phyloP scores from a whole-genome alignment of 306 rosid species.

The Malus sieversii region DNA sequence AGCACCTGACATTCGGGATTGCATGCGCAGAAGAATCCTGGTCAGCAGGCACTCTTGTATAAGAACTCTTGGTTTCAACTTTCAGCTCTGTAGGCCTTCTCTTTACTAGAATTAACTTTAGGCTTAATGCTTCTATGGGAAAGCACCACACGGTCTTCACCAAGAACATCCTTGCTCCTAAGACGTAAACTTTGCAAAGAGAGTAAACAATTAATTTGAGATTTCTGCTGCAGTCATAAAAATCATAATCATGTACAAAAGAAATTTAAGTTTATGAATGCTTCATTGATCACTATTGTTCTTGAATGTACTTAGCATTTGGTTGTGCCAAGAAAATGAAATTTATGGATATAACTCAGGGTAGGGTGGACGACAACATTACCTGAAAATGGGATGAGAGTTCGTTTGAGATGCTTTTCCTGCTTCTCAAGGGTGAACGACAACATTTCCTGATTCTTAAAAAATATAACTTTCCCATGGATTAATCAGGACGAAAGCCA shows the following conservation, averaged over 20 bases:
- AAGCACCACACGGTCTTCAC: too few relatives aligned
- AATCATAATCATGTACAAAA: not conserved
- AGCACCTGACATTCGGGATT: too few relatives aligned
- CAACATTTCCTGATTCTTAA: not conserved
- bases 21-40: not conserved
- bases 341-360: not conserved
- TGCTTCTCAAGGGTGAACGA: not conserved
- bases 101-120: too few relatives aligned
- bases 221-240: not conserved
- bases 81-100: not conserved
- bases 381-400: not conserved
- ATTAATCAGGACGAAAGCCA: constrained; percentile 25
- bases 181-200: too few relatives aligned
- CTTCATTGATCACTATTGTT: too few relatives aligned
- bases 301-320: too few relatives aligned
- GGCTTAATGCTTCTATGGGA: too few relatives aligned
- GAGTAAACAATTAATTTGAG: too few relatives aligned
- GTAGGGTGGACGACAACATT: not conserved
- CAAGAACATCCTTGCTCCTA: too few relatives aligned
- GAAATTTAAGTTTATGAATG: too few relatives aligned
- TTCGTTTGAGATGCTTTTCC: too few relatives aligned
- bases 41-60: not conserved
- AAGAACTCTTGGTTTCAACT: not conserved
- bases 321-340: too few relatives aligned
- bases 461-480: constrained; percentile 5